Base-by-base conservation (phyloP, 208 protist species). In the Acanthamoeba healyi region DNA sequence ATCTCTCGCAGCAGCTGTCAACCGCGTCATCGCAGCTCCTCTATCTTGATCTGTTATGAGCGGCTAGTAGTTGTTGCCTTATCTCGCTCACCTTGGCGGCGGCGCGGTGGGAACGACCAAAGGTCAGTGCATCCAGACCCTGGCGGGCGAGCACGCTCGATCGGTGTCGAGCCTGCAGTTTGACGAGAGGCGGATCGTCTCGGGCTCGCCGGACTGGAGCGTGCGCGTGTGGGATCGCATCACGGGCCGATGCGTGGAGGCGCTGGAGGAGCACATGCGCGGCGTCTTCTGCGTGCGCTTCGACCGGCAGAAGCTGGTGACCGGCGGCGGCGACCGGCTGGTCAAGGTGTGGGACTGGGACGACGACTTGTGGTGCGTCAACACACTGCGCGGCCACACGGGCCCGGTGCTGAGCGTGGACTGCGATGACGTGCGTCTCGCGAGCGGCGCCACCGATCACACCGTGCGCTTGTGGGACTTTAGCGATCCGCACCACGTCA, bases 341-440 rank as follows among this genome's bases (percentile, higher is more conserved):
- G 26, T 72, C 49, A 91, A 91, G 58, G 40, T 91, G 15, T 91
- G 84, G 84, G 84, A 91, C 84, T 51, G 49, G 56, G 58, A 91
- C 84, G 84, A 91, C 36, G 84, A 91, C 54, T n/a, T 91, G 49
- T 91, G 84, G 84, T 91, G 84, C 56, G n/a, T 91, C 84, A 91
- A 91, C 54, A 91, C 84, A 5, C 84, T 91, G 12, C 84, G 84
- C 54, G 84, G 84, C 14, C 84, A 91, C 56, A 72, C 56, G 15
- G 84, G 84, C n/a, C 36, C 46, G 19, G 84, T 91, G 19, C 56
- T 63, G 36, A 26, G 44, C 6, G 38, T 91, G 9, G 84, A 91
- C 56, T 63, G 34, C 42, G 84, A 91, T 32, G 49, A 63, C 36
- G n/a, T 40, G 56, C 49, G 56, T 14, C 56, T 91, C 54, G 58